A percentile compares a stretch with the other conserved stretches of the same genome.
These are phyloP conservation scores for Trametes sanguinea DNA, from an alignment of 768 basidiomycete species.

Conservation along the genomic window DNA sequence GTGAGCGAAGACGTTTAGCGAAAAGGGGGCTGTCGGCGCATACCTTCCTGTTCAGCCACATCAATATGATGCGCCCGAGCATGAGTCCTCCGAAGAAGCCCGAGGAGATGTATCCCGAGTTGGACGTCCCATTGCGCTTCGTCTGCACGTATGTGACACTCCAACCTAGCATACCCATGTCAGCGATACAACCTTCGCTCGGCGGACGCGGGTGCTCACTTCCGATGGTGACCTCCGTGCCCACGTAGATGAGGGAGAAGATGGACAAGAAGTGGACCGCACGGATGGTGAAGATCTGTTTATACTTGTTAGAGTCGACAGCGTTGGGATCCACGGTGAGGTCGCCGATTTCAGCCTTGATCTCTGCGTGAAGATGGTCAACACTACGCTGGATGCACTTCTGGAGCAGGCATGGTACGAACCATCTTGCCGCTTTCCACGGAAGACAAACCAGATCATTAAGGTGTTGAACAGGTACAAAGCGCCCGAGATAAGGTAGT, in stretches of 20 bases:
- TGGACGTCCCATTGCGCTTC: slow-evolving; percentile 38
- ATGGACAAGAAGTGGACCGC: slow-evolving; percentile 42
- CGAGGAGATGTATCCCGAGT: slow-evolving; percentile 45
- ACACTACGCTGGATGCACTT: not conserved
- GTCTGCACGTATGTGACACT: slow-evolving; percentile 46
- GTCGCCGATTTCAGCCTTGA: slow-evolving; percentile 31
- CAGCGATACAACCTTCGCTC: no score
- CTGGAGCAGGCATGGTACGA: slow-evolving; percentile 32
- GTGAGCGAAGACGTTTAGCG: not conserved
- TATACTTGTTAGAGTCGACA: slow-evolving; percentile 30
- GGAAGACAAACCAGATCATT: slow-evolving; percentile 59
- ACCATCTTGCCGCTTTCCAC: slow-evolving; percentile 72
- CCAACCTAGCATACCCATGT: slow-evolving; percentile 36
- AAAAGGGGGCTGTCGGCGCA: not conserved
- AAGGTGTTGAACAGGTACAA: slow-evolving; percentile 58
- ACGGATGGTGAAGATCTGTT: slow-evolving; percentile 38
- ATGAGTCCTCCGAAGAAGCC: slow-evolving; percentile 42
- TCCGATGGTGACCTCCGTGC: slow-evolving; percentile 46
- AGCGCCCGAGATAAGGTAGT: slow-evolving; percentile 71
- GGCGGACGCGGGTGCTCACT: slow-evolving; percentile 24
- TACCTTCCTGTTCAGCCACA: slow-evolving; percentile 33
- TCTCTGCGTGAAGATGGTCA: slow-evolving; percentile 21
- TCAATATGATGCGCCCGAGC: slow-evolving; percentile 28
- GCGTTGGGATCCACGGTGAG: slow-evolving; percentile 22
- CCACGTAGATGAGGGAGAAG: slow-evolving; percentile 46